Evolutionary conservation across 495 filamentous ascomycete genomes (phyloP), one percentile per base, ranked within the genome.

Genomic region (Glarea lozoyensis): DNA sequence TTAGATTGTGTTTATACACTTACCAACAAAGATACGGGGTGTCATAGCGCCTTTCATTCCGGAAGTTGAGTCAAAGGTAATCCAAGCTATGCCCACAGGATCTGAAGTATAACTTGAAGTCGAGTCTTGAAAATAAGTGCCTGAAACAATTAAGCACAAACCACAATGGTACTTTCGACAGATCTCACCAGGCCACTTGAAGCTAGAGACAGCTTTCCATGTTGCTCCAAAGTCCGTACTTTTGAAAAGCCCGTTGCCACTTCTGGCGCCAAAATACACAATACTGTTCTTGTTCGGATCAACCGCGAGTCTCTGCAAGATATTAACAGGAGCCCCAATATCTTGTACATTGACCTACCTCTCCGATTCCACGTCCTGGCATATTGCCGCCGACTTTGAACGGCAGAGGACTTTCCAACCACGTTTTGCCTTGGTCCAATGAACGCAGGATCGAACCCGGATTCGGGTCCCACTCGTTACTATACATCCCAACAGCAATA

Each of bases 381-480:
- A 79, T 80, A 51, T 81, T 82, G 0, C 76, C 74, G 4, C 76
- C 76, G 34, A 75, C 71, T 49, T 77, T 75, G 60, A 81, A 80
- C 2, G 76, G 61, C 1, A 79, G 57, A 5, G 56, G 57, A 1
- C 62, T 64, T 9, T 50, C 53, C 2, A 58, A 48, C 64, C 71
- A 78, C 1, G 71, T 76, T 5, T 45, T 57, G 4, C 76, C 75
- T 37, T 63, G 59, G 51, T 79, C 68, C 10, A 55, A 63, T 9
- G 64, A 70, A 33, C 63, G 61, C 27, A 74, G 64, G 34, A 79
- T 72, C 32, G 67, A 55, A 18, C 70, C 74, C 17, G 68, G 62
- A 40, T 70, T 75, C 3, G 73, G 73, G 46, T 78, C 75, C 69
- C 73, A 76, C 46, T 56, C 57, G 57, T 69, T 78, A 17, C 74